A percentile compares a stretch with the other conserved stretches of the same genome.
Conservation (phyloP, 768 basidiomycete genomes). For the Leccinum boreale region DNA sequence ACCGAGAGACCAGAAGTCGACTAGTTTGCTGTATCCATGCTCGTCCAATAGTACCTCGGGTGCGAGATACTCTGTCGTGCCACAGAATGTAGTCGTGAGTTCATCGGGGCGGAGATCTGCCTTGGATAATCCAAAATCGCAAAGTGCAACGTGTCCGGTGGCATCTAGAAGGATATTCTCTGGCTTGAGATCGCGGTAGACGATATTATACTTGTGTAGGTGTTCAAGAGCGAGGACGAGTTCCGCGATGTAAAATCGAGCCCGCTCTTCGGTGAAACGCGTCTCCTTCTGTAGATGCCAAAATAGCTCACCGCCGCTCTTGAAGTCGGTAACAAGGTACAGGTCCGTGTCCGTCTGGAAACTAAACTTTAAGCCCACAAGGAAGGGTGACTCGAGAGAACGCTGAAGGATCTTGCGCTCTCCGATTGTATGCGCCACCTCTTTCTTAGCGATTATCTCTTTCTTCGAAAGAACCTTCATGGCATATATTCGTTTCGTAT, state of each 20-base stretch:
- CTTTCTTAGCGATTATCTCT: conserved; percentile 98
- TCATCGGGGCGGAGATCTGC: conserved; percentile 91
- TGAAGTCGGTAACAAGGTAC: conserved; percentile 98
- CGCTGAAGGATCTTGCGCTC: conserved; percentile 98
- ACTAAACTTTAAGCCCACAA: conserved; percentile 96
- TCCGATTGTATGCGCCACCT: conserved; percentile 98
- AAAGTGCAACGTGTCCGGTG: conserved; percentile 96
- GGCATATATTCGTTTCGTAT: conserved; percentile 98
- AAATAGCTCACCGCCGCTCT: conserved; percentile 96
- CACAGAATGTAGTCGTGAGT: conserved; percentile 98
- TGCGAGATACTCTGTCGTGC: conserved; percentile 97
- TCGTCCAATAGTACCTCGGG: conserved; percentile 99
- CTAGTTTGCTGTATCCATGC: conserved; percentile 96
- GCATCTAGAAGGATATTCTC: conserved; percentile 98
- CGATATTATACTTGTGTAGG: conserved; percentile 96
- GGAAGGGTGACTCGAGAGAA: conserved; percentile 90
- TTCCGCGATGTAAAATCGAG: conserved; percentile 96
- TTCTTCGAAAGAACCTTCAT: conserved; percentile 99
- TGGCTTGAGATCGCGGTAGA: conserved; percentile 94
- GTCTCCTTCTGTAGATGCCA: conserved; percentile 98
- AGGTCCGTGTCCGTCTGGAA: conserved; percentile 96
- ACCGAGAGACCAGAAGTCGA: conserved; percentile 97
- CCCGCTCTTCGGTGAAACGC: conserved; percentile 87
- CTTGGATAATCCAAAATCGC: conserved; percentile 98
- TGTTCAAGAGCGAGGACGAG: conserved; percentile 94